Evolutionary conservation across 2,329 filamentous ascomycete species (phyloP), one percentile per base, ranked within the genome.

Genomic region (Leptographium procerum): DNA sequence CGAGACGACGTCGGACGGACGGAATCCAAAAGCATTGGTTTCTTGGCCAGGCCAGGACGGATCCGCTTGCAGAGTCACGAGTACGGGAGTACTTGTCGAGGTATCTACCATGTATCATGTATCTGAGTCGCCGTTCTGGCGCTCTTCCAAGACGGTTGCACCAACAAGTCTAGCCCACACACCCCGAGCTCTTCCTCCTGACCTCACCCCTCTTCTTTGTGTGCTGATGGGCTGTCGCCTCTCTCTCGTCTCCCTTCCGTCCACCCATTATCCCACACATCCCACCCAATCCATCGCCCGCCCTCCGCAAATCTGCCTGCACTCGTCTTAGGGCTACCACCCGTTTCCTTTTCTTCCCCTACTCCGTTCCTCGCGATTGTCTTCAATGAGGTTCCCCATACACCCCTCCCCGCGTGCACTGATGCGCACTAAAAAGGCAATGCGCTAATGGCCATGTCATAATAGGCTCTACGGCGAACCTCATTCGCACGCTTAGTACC

Each of bases 1-100:
- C 48, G 48, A 60, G 52, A 45, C 52, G 52, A 59, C 59, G 59
- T 62, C 61, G 61, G 61, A 60, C 61, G 60, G 61, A 63, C 61
- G 61, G 61, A 63, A 61, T 59, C 53, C 4, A 19, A 50, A 11
- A 11, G 34, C 10, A n/a, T 9, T 8, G 19, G 11, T 16, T 14
- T 24, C 22, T 28, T 36, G 36, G 24, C 29, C 50, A 52, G 31
- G 13, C n/a, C 52, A 24, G 33, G 1, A 34, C 36, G 52, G 52
- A 53, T 53, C 52, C 52, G 52, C 52, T 34, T 40, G 31, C 33
- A 36, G 22, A 34, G 29, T 29, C 50, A 34, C n/a, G n/a, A n/a
- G n/a, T n/a, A n/a, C n/a, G n/a, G n/a, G n/a, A n/a, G n/a, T n/a
- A n/a, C 50, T 14, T 10, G 14, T 16, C 16, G 10, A 24, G 26